Conservation (phyloP, 2,329 filamentous ascomycete species). For the Aspergillus eucalypticola region DNA sequence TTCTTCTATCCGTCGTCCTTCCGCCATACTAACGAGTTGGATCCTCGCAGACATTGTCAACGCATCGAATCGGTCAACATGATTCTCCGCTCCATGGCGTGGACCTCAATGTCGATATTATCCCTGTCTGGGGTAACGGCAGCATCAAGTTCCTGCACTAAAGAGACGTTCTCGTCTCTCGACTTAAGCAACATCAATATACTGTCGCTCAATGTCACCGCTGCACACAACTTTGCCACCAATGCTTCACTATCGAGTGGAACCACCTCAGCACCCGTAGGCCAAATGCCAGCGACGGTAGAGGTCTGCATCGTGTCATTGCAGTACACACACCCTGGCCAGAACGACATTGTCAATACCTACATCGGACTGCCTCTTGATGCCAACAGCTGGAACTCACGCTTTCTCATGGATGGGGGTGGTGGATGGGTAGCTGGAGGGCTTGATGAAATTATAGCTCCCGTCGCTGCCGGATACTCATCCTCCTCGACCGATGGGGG, state of each 20-base stretch:
- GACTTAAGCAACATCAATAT: not conserved
- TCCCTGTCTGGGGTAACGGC: not conserved
- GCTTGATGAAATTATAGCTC: not conserved
- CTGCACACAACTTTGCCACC: not conserved
- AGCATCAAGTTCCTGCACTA: not conserved
- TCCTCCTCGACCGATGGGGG: conserved; percentile 1
- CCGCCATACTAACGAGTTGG: not conserved
- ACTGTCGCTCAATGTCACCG: not conserved
- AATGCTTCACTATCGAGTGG: not conserved
- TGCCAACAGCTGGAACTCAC: conserved; percentile 4
- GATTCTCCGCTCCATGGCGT: not conserved
- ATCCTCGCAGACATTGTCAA: not conserved
- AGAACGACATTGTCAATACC: conserved; percentile 5
- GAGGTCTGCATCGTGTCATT: not conserved
- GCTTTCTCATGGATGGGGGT: conserved; percentile 9
- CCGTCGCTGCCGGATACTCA: not conserved
- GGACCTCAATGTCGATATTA: not conserved
- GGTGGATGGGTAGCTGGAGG: conserved; percentile 5
- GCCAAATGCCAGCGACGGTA: not conserved
- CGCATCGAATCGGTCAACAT: not conserved
- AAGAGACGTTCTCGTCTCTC: not conserved
- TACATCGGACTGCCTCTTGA: conserved; percentile 4
- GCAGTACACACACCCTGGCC: conserved; percentile 8
- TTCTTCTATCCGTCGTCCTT: not conserved
- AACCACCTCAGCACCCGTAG: not conserved